Base-by-base conservation (phyloP, 306 rosid genomes). In the Quercus gilva region DNA sequence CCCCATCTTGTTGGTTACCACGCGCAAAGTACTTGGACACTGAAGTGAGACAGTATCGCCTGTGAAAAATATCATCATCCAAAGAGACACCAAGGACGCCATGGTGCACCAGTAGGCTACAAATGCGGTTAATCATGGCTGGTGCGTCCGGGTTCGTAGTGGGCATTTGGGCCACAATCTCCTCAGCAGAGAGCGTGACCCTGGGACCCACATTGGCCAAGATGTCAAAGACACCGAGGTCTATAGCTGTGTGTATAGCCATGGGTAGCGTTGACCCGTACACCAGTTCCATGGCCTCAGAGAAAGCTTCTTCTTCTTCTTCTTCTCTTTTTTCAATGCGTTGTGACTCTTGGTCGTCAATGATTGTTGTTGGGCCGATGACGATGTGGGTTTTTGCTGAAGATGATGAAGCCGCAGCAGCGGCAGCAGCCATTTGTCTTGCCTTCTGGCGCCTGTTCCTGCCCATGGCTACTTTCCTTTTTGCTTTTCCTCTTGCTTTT, bases 191-290 rank as follows among this genome's bases (percentile, higher is more conserved):
- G 69, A 91, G 87, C 60, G 41, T 35, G 17, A 80, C 76, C 5
- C 41, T 79, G 0, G 70, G 70, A 2, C 92, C 92, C 1, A 80
- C 88, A 55, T 79, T 80, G 56, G 84, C 86, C 4, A 91, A 78
- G 53, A 84, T 79, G 45, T 89, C 89, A 1, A 91, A 89, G 31
- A 89, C 71, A 3, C 91, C 96, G 1, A 89, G 88, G 73, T 89
- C 87, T 0, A 78, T 23, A 5, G 81, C 89, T 1, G 83, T 51
- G 37, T 86, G 76, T 72, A 89, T 58, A 14, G 90, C 80, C 87
- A 89, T 71, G 2, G 88, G 55, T 28, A 84, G 11, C 33, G 25
- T 85, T 0, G 74, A 37, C 1, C 83, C 83, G 33, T 2, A 51
- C 55, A 20, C 80, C 8, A 87, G 15, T 13, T 87, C 84, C 77